Percentiles rank a stretch among this genome's conserved stretches.
Conservation (phyloP, 1,139 yeast species). For the Blastobotrys proliferans region DNA sequence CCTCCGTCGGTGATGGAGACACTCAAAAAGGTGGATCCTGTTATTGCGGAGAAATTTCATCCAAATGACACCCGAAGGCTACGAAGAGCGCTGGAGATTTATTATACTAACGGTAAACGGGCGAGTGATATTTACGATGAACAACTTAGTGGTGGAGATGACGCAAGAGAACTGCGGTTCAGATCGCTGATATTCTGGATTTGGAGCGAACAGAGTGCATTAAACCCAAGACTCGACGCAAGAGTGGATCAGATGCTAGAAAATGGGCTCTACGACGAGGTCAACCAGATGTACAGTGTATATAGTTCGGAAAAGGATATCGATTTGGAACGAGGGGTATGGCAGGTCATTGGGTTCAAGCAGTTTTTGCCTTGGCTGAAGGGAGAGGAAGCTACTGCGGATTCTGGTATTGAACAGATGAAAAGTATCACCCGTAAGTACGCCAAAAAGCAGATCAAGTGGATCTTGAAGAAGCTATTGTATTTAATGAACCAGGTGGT, state of each 20-base stretch:
- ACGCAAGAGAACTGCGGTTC: slow-evolving; percentile 46
- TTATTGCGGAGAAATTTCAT: slow-evolving; percentile 75
- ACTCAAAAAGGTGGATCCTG: slow-evolving; percentile 59
- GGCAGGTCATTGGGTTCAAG: slow-evolving; percentile 95
- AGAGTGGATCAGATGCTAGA: slow-evolving; percentile 83
- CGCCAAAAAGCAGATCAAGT: slow-evolving; percentile 86
- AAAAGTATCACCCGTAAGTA: slow-evolving; percentile 80
- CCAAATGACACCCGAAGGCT: slow-evolving; percentile 84
- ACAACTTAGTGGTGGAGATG: slow-evolving; percentile 40
- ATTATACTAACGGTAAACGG: slow-evolving; percentile 56
- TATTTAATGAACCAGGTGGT: slow-evolving; percentile 48
- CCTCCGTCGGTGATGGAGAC: slow-evolving; percentile 47
- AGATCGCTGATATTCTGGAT: slow-evolving; percentile 80
- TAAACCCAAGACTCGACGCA: slow-evolving; percentile 62
- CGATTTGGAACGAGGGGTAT: slow-evolving; percentile 69
- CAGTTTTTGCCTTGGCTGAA: slow-evolving; percentile 82
- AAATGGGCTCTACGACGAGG: slow-evolving; percentile 57
- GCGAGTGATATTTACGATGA: slow-evolving; percentile 68
- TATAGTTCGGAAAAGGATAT: slow-evolving; percentile 32
- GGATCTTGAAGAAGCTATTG: slow-evolving; percentile 74
- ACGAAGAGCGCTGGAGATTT: slow-evolving; percentile 77
- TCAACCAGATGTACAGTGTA: slow-evolving; percentile 46
- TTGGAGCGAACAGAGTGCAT: slow-evolving; percentile 58
- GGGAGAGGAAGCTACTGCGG: slow-evolving; percentile 29
- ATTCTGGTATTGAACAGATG: slow-evolving; percentile 64